Conservation (phyloP, 768 basidiomycete genomes). For the Filobasidium floriforme region DNA sequence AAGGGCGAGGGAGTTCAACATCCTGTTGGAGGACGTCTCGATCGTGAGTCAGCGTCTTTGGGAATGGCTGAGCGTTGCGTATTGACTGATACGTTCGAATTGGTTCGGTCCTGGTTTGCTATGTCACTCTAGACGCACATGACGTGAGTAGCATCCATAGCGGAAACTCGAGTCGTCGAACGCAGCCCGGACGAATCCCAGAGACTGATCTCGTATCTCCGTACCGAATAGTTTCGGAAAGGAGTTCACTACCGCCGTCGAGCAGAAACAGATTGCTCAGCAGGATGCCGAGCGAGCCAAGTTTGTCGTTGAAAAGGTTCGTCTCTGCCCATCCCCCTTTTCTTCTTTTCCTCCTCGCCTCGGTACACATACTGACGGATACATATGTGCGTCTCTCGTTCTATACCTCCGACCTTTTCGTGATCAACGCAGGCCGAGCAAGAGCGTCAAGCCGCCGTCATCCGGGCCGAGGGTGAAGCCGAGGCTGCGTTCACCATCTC, state of each 20-base stretch:
- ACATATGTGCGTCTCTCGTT: too few species aligned
- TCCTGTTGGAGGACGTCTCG: conserved; percentile 91
- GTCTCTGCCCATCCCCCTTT: conserved; percentile 21
- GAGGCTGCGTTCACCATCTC: conserved; percentile 94
- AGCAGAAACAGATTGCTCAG: conserved; percentile 99
- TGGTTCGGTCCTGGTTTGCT: neutral
- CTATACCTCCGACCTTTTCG: neutral
- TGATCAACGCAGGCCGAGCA: conserved; percentile 70
- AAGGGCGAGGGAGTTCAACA: conserved; percentile 91
- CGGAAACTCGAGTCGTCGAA: conserved; percentile 10
- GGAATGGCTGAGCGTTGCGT: neutral
- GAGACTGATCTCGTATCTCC: conserved; percentile 3
- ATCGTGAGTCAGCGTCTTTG: conserved; percentile 51
- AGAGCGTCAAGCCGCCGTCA: conserved; percentile 96
- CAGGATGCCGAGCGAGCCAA: conserved; percentile 99
- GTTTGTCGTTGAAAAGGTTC: conserved; percentile 95
- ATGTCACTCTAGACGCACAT: conserved; percentile 45
- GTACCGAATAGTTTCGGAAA: conserved; percentile 40
- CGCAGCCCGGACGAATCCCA: neutral
- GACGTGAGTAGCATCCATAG: conserved; percentile 42
- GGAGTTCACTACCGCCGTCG: conserved; percentile 63
- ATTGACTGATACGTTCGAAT: neutral
- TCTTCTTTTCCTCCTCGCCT: neutral
- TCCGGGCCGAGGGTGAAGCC: conserved; percentile 96
- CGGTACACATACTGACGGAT: neutral